These are phyloP conservation scores for Thyridium curvatum DNA, from an alignment of 2,329 filamentous ascomycete species.

Conservation along the genomic window DNA sequence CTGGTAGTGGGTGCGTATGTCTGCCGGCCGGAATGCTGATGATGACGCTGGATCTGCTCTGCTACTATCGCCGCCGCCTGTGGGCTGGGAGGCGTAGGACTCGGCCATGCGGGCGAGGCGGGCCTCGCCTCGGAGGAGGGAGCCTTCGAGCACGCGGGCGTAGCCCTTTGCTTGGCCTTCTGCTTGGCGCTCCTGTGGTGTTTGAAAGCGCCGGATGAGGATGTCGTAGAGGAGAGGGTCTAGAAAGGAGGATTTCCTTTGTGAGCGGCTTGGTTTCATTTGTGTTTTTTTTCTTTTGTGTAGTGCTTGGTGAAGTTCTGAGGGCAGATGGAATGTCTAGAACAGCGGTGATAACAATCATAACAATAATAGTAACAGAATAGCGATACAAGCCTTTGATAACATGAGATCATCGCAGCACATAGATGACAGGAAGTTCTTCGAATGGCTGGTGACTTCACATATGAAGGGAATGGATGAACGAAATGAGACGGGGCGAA, in stretches of 20 bases:
- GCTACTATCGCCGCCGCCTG: slow-evolving; percentile 15
- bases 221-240: slow-evolving; percentile 80
- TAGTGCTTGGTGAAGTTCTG: neutral
- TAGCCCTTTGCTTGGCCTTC: slow-evolving; percentile 73
- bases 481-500: too few species aligned
- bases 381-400: too few species aligned
- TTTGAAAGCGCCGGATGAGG: slow-evolving; percentile 71
- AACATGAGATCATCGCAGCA: too few species aligned
- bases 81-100: slow-evolving; percentile 28
- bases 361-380: too few species aligned
- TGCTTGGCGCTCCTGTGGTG: slow-evolving; percentile 62
- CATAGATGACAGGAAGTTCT: too few species aligned
- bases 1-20: neutral
- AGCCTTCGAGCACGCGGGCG: slow-evolving; percentile 70
- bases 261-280: too few species aligned
- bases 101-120: slow-evolving; percentile 54
- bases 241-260: too few species aligned
- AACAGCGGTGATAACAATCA: too few species aligned
- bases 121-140: slow-evolving; percentile 69
- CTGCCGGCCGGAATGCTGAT: neutral
- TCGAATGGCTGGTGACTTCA: too few species aligned
- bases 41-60: neutral
- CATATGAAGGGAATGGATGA: too few species aligned
- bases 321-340: too few species aligned
- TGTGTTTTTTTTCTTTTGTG: too few species aligned